These are phyloP conservation scores for Plasmodium falciparum DNA, from an alignment of 169 alveolate genomes.

Conservation along the genomic window DNA sequence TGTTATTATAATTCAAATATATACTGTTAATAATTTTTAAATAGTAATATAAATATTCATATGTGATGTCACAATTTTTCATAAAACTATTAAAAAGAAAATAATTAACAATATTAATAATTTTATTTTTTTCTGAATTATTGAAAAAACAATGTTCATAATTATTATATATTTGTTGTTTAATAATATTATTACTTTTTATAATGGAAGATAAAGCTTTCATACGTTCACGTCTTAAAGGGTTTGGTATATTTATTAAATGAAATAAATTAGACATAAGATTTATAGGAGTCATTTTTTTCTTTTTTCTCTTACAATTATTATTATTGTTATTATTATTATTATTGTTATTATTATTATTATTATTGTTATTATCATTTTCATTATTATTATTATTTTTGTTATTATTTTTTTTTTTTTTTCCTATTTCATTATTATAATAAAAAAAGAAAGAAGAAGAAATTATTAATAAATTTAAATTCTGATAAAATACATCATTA, in stretches of 20 bases:
- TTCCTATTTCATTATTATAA: constrained; percentile 6
- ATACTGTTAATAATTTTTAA: constrained; percentile 53
- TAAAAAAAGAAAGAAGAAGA: constrained; percentile 26
- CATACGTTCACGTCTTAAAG: constrained; percentile 37
- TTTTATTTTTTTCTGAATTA: constrained; percentile 29
- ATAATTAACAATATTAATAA: constrained; percentile 60
- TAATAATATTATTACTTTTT: constrained; percentile 42
- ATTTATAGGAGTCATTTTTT: constrained; percentile 56
- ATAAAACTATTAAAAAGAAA: constrained; percentile 46
- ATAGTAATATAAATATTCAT: constrained; percentile 39
- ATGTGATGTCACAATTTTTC: constrained; percentile 40
- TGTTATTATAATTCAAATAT: constrained; percentile 17
- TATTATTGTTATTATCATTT: too few relatives aligned
- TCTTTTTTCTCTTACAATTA: background rate
- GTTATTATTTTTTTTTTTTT: too few relatives aligned
- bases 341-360: background rate
- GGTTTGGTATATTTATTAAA: constrained; percentile 37
- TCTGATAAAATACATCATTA: constrained; percentile 18
- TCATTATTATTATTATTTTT: background rate
- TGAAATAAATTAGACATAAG: constrained; percentile 65
- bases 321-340: background rate
- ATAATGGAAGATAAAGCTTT: constrained; percentile 17
- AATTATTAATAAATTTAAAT: constrained; percentile 12
- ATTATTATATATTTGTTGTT: constrained; percentile 50
- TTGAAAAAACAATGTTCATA: constrained; percentile 57